phyloP scores from a whole-genome alignment of 192 early-diverging fungal genomes.

The Backusella liffmaniae region DNA sequence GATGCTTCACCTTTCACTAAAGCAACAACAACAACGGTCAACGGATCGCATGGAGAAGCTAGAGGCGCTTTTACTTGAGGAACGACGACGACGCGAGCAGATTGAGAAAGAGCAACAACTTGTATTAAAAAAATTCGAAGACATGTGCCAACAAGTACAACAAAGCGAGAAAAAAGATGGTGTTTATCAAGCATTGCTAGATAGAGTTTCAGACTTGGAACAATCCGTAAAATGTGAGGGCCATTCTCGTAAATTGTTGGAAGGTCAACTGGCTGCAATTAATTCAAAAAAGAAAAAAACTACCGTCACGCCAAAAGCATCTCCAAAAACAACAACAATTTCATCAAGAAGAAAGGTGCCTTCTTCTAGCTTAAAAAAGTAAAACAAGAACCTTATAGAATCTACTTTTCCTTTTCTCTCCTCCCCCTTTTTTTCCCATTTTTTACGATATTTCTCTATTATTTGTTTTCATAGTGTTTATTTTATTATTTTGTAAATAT shows the following conservation, averaged over 20 bases:
- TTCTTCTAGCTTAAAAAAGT: not conserved
- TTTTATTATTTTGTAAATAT: conserved; percentile 1
- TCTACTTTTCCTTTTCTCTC: not conserved
- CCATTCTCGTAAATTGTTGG: conserved; percentile 14
- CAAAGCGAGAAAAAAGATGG: not conserved
- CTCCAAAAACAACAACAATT: not conserved
- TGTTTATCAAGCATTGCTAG: not conserved
- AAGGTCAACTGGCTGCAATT: conserved; percentile 2
- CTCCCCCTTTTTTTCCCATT: not conserved
- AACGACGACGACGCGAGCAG: not conserved
- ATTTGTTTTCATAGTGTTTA: conserved; percentile 7
- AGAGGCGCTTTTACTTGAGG: conserved; percentile 13
- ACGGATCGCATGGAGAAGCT: conserved; percentile 12
- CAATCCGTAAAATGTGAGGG: conserved; percentile 11
- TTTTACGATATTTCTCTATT: not conserved
- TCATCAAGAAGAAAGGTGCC: not conserved
- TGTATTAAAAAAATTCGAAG: conserved; percentile 10
- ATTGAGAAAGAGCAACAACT: conserved; percentile 10
- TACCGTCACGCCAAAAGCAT: not conserved
- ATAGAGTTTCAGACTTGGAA: conserved; percentile 7
- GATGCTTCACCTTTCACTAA: conserved; percentile 18
- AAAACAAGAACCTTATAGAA: conserved; percentile 9
- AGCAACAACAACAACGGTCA: conserved; percentile 17
- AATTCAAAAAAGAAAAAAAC: not conserved
- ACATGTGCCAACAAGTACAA: not conserved